Conservation (phyloP, 768 basidiomycete species). For the Butyriboletus loyo region DNA sequence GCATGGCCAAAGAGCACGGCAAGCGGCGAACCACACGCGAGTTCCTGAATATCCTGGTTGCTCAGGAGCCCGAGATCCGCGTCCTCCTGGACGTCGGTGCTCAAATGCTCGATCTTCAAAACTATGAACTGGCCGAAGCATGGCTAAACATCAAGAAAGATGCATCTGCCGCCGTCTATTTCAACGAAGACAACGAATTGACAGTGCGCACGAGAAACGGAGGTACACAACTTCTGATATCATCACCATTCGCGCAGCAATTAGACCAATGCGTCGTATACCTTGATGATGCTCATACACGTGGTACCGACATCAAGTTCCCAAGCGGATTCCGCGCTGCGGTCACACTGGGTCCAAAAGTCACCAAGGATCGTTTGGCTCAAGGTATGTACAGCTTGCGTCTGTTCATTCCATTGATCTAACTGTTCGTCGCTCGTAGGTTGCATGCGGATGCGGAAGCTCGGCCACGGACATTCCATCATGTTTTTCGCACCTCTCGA, state of each 20-base stretch:
- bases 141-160: conserved; percentile 37
- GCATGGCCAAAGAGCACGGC: conserved; percentile 7
- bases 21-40: conserved; percentile 10
- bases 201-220: conserved; percentile 32
- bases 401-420: background rate
- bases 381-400: conserved; percentile 27
- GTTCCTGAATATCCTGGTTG: conserved; percentile 31
- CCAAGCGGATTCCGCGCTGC: conserved; percentile 34
- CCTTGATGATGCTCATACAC: conserved; percentile 40
- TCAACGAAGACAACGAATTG: conserved; percentile 33
- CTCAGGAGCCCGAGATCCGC: conserved; percentile 36
- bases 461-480: conserved; percentile 46
- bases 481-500: conserved; percentile 49
- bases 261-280: conserved; percentile 36
- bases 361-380: conserved; percentile 36
- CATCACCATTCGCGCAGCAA: conserved; percentile 34
- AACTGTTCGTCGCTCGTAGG: conserved; percentile 31
- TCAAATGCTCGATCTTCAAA: conserved; percentile 52
- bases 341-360: conserved; percentile 37
- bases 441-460: conserved; percentile 54
- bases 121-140: conserved; percentile 35
- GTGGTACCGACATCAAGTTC: conserved; percentile 36
- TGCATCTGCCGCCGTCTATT: conserved; percentile 32
- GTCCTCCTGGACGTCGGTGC: conserved; percentile 59
- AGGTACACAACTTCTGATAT: conserved; percentile 23